A percentile compares a stretch with the other conserved stretches of the same genome.
Evolutionary conservation across 129 eudicot genomes (phyloP).

Genomic region (Mikania micrantha): DNA sequence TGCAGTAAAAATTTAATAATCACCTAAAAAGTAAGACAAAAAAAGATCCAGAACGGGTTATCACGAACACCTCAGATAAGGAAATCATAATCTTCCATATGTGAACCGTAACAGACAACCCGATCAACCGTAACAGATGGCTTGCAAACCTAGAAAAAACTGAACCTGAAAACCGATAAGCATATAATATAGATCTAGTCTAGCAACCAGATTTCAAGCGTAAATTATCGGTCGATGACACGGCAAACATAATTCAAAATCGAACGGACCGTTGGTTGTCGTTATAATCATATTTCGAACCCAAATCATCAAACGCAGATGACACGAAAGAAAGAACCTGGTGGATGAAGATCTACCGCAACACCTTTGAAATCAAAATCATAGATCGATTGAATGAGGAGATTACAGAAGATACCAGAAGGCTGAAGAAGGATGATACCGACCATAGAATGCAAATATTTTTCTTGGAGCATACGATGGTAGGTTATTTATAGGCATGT

Average conservation of each 20-base stretch:
- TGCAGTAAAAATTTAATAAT: neutral
- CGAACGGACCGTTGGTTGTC: neutral
- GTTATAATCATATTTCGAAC: neutral
- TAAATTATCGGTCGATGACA: neutral
- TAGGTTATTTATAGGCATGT: neutral
- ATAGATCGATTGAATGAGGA: too few relatives aligned
- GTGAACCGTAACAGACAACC: neutral
- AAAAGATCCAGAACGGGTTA: neutral
- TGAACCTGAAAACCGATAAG: neutral
- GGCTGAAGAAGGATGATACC: too few relatives aligned
- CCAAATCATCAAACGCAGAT: neutral
- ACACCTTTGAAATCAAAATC: neutral
- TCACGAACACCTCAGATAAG: neutral
- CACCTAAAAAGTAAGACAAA: neutral
- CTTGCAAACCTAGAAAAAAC: neutral
- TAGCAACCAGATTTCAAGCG: neutral
- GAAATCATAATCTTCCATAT: neutral
- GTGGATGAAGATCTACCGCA: neutral
- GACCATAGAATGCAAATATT: too few relatives aligned
- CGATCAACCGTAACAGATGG: neutral
- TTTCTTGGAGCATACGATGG: neutral
- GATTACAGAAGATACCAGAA: neutral
- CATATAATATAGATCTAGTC: neutral
- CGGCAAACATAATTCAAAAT: neutral
- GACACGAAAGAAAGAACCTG: neutral